Conservation (phyloP, 148 eudicot genomes). For the Rhododendron kiyosumense region DNA sequence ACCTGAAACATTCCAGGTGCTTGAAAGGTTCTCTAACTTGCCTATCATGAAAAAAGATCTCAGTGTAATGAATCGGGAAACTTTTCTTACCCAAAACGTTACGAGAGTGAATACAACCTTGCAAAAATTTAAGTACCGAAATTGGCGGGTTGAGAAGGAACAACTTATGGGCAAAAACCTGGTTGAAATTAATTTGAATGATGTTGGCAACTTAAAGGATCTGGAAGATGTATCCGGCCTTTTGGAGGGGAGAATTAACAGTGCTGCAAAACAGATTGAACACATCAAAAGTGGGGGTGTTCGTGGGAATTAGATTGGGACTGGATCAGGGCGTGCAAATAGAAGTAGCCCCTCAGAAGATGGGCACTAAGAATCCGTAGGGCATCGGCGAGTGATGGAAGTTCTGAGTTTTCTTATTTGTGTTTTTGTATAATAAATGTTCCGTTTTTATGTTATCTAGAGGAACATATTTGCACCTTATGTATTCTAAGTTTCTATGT, state of each 20-base stretch:
- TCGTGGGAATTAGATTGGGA: neutral
- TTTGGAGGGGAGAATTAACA: neutral
- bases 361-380: neutral
- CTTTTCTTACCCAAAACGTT: neutral
- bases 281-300: neutral
- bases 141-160: constrained; percentile 1
- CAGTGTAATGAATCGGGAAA: neutral
- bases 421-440: neutral
- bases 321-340: neutral
- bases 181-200: neutral
- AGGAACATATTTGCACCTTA: neutral
- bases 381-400: neutral
- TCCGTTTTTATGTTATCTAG: neutral
- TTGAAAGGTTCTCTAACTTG: neutral
- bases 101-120: neutral
- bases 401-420: neutral
- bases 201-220: constrained; percentile 5
- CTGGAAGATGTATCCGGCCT: neutral
- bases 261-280: neutral
- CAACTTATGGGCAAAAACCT: neutral
- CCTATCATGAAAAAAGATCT: neutral
- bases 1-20: neutral
- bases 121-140: neutral
- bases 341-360: neutral
- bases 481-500: neutral